A percentile compares a stretch with the other conserved stretches of the same genome.
Conservation (phyloP, 345 rosid genomes). For the Aegle marmelos region DNA sequence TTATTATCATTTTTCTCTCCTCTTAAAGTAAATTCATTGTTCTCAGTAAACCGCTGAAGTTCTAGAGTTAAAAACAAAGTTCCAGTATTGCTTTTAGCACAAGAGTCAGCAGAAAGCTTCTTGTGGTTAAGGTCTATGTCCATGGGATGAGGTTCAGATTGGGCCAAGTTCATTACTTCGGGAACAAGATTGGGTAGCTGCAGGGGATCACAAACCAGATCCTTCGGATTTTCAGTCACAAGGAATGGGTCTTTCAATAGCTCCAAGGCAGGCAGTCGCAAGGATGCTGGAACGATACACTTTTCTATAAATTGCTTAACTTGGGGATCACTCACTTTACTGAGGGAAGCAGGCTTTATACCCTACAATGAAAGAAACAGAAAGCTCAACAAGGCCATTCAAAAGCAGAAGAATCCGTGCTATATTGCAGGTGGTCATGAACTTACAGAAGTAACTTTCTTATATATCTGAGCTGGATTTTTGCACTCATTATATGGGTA, state of each 20-base stretch:
- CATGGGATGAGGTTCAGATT: conserved; percentile 47
- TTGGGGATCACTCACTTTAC: conserved; percentile 64
- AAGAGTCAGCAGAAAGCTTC: conserved; percentile 39
- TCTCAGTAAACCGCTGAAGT: conserved; percentile 40
- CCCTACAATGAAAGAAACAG: conserved; percentile 43
- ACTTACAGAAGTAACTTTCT: conserved; percentile 75
- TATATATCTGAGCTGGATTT: conserved; percentile 76
- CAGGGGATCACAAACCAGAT: conserved; percentile 19
- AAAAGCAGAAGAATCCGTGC: background rate
- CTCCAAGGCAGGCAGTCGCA: conserved; percentile 63
- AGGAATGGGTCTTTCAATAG: conserved; percentile 81
- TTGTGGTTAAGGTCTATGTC: conserved; percentile 47
- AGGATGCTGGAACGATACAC: conserved; percentile 72
- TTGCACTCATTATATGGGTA: conserved; percentile 78
- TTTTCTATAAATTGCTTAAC: conserved; percentile 79
- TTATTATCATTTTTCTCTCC: conserved; percentile 50
- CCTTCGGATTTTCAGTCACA: conserved; percentile 39
- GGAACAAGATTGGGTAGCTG: conserved; percentile 28
- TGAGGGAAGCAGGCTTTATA: conserved; percentile 69
- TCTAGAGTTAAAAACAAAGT: conserved; percentile 40
- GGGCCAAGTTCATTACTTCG: conserved; percentile 25
- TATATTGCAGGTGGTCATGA: background rate
- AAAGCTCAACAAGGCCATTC: background rate
- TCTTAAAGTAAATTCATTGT: conserved; percentile 49
- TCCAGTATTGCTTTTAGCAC: conserved; percentile 39